Base-by-base conservation (phyloP, 805 yeast genomes). In the Wickerhamiella brachini region DNA sequence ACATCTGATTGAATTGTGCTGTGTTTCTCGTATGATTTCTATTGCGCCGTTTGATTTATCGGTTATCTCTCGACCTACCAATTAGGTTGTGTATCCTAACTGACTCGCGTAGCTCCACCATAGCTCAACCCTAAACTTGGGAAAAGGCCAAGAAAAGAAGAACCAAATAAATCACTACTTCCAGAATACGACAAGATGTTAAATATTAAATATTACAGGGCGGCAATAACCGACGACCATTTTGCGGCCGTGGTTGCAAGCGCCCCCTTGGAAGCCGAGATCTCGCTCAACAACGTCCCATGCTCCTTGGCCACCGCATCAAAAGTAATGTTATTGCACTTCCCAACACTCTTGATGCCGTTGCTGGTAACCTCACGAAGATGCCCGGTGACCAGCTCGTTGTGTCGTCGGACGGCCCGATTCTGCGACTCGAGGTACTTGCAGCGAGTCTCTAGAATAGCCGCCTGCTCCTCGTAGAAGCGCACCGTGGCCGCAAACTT, bases 401-500 rank as follows among this genome's bases (percentile, higher is more conserved):
- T 56, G 47, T 57, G 61, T 9, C 51, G 50, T 42, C 57, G 54
- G 2, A 60, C 54, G 1, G 55, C 57, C 15, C 23, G 34, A 17
- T 50, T 50, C 50, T 62, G 63, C 12, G 51, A 54, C 44, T 56
- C 59, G 5, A 61, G 52, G 21, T 59, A 51, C 38, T 49, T 49
- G 50, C 61, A 53, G 20, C 59, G 56, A 6, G 57, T 56, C 29
- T 58, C 58, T 34, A 57, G 58, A 3, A 59, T 55, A 12, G 59
- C 59, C 1, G 64, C 62, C 49, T 57, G 60, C 41, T 63, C 66
- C 39, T 63, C 66, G 45, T 62, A 62, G 50, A 63, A 59, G 43
- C 59, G 58, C 34, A 64, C 57, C 8, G 65, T 54, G 18, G 51
- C 54, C 12, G 59, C 50, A 20, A 63, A 45, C 48, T 52, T 47